Evolutionary conservation across 1,139 yeast species (phyloP).

Genomic region (Suhomyces bokatorum): DNA sequence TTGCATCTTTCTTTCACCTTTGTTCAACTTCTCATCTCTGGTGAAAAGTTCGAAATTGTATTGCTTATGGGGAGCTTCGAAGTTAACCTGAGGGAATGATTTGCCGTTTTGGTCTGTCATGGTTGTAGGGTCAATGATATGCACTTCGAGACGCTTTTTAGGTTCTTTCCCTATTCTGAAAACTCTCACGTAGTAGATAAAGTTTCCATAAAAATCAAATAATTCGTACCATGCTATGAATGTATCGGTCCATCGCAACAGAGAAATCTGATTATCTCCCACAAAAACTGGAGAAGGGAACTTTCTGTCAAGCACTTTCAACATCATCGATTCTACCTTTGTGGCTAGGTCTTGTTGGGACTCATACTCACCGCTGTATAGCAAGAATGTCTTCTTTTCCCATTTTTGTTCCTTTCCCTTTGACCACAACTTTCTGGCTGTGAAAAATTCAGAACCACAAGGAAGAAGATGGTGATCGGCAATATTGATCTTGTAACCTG

Average conservation of each 20-base stretch:
- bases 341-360: constrained; percentile 19
- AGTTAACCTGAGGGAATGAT: constrained; percentile 19
- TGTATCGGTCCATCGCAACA: constrained; percentile 34
- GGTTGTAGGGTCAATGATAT: constrained; percentile 33
- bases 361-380: constrained; percentile 25
- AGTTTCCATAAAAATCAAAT: constrained; percentile 35
- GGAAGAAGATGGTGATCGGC: constrained; percentile 29
- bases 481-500: constrained; percentile 27
- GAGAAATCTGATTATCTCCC: constrained; percentile 14
- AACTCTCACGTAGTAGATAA: constrained; percentile 27
- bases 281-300: constrained; percentile 30
- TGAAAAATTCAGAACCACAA: constrained; percentile 35
- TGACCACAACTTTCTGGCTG: constrained; percentile 23
- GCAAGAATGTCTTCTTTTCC: constrained; percentile 16
- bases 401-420: constrained; percentile 19
- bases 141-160: constrained; percentile 20
- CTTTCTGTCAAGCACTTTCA: constrained; percentile 26
- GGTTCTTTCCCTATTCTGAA: constrained; percentile 23
- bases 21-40: neutral
- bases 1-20: too few relatives aligned
- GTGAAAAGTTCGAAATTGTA: constrained; percentile 32
- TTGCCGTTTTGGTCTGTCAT: constrained; percentile 37
- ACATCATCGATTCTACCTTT: constrained; percentile 24
- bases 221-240: constrained; percentile 41
- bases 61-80: constrained; percentile 23